Evolutionary conservation across 345 rosid genomes (phyloP), one percentile per base, ranked within the genome.

Genomic region (Brassica nigra): DNA sequence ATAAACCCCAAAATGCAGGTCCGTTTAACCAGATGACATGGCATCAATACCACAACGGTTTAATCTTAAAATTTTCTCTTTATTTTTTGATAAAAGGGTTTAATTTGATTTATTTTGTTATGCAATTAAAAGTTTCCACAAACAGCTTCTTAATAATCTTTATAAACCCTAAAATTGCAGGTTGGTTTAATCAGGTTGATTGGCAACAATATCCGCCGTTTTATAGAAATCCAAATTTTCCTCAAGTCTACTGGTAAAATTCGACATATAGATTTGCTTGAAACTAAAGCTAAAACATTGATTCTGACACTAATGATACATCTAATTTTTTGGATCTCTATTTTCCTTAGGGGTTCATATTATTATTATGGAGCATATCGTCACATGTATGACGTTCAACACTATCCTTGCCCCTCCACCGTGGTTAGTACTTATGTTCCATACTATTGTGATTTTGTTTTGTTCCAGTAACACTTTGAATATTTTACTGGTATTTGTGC

Each of bases 381-480:
- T 34, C 5, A 11, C 61, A 28, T 27, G 57, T 20, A 31, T 34
- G 1, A 0, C 31, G 4, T 14, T 12, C 33, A 66, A 34, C 12
- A 8, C 18, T 7, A 52, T 64, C 0, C 7, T 28, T 54, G 28
- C 4, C 5, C 2, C 8, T 34, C 20, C 2, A 20, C n/a, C 7
- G 9, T 9, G 77, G 81, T 72, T 55, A 55, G 81, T 64, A 54
- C 8, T 44, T 71, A 63, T 34, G 4, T 8, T 71, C 4, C 7
- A 23, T 28, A 62, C 18, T 36, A 1, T 16, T 52, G 9, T 63
- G n/a, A 34, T 27, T 37, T 18, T 34, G 31, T 8, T 59, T 20
- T 11, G 10, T 62, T 18, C 27, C 28, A 37, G 4, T 28, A 70
- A 42, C 1, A 28, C 8, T 29, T 44, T 18, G 8, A 57, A 20